Evolutionary conservation across 371 early-diverging fungal genomes (phyloP).

Genomic region (Rhizopus arrhizus): DNA sequence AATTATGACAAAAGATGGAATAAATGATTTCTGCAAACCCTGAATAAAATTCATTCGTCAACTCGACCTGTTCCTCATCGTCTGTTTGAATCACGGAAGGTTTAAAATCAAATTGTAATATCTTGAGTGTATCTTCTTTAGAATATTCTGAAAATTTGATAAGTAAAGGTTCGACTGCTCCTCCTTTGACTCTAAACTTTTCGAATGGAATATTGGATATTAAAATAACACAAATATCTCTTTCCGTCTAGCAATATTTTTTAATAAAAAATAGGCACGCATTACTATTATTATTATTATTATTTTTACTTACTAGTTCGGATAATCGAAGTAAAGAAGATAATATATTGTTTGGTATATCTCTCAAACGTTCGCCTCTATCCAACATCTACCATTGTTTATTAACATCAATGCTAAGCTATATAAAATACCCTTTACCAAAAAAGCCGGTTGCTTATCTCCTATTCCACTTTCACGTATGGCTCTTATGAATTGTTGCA

Average conservation of each 20-base stretch:
- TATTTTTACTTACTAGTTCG: conserved; percentile 57
- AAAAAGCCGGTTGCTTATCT: conserved; percentile 35
- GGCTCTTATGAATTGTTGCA: conserved; percentile 68
- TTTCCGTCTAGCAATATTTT: conserved; percentile 40
- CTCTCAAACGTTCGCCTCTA: conserved; percentile 79
- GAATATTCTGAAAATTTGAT: conserved; percentile 77
- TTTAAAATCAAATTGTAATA: conserved; percentile 73
- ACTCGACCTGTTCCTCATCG: conserved; percentile 14
- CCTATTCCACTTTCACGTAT: conserved; percentile 35
- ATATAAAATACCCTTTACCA: conserved; percentile 29
- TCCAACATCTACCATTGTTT: conserved; percentile 65
- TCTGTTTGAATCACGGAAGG: conserved; percentile 24
- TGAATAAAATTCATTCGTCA: conserved; percentile 65
- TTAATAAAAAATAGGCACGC: no score
- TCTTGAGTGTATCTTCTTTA: conserved; percentile 67
- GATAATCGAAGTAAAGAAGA: conserved; percentile 70
- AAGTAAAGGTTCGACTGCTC: conserved; percentile 64
- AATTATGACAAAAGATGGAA: conserved; percentile 74
- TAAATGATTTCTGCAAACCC: conserved; percentile 74
- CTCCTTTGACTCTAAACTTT: conserved; percentile 72
- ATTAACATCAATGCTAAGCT: neutral
- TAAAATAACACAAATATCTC: conserved; percentile 71
- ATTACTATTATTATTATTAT: no score
- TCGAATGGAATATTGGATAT: conserved; percentile 79
- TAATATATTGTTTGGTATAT: conserved; percentile 67